Percentiles rank a stretch among this genome's conserved stretches.
These are phyloP conservation scores for Tolypocladium guangdongense DNA, from an alignment of 2,329 filamentous ascomycete species.

Conservation along the genomic window DNA sequence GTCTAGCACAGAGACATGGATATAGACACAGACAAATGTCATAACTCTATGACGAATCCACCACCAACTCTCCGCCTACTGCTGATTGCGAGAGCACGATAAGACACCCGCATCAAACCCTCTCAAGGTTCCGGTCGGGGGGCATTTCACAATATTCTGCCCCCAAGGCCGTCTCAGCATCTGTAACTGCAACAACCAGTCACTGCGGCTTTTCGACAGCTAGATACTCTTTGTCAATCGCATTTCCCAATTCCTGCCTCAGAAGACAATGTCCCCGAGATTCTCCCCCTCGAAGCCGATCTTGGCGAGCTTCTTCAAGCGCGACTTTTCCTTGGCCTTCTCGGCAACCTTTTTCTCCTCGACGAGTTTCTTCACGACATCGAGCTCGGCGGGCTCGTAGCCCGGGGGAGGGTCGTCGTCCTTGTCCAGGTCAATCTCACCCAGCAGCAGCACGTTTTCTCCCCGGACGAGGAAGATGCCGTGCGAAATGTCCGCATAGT, in stretches of 20 bases:
- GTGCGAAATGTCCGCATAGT: constrained; percentile 76
- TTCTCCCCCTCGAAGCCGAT: constrained; percentile 86
- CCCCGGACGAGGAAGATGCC: constrained; percentile 88
- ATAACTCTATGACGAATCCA: neutral
- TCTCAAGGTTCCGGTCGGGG: constrained; percentile 4
- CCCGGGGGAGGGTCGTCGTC: constrained; percentile 79
- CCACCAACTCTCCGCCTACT: neutral
- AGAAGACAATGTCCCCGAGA: constrained; percentile 62
- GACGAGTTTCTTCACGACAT: constrained; percentile 60
- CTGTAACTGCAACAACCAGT: neutral
- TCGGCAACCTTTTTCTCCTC: constrained; percentile 60
- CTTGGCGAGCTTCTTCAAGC: constrained; percentile 58
- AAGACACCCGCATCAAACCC: neutral
- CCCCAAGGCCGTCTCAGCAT: constrained; percentile 8
- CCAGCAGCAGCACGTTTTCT: constrained; percentile 92
- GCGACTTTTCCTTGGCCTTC: constrained; percentile 62
- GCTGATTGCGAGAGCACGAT: neutral
- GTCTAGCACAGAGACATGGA: neutral
- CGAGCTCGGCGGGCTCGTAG: constrained; percentile 53
- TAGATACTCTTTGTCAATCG: neutral
- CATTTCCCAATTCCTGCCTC: neutral
- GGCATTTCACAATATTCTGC: constrained; percentile 59
- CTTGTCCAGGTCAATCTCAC: constrained; percentile 93
- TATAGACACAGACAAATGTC: neutral
- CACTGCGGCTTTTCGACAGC: neutral